Conservation (phyloP, 805 yeast species). For the Pichia kluyveri region DNA sequence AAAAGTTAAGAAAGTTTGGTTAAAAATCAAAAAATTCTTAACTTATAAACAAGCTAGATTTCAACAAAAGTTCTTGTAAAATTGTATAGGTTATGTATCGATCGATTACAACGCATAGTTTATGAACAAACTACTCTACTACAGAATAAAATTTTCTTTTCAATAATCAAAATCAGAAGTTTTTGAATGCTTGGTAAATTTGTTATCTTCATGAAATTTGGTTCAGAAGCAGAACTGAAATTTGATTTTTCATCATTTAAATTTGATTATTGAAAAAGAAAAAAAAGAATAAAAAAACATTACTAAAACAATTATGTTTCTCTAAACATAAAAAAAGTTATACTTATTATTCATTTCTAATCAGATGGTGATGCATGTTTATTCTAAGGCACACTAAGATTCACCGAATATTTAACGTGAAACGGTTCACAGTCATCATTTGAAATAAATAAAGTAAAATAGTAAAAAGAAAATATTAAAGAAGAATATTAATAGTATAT, state of each 20-base stretch:
- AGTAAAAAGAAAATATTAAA: not conserved
- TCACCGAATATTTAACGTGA: slow-evolving; percentile 27
- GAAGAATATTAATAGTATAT: not conserved
- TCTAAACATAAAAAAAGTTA: not conserved
- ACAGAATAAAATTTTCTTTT: not conserved
- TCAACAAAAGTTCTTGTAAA: slow-evolving; percentile 16
- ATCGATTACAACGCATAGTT: not conserved
- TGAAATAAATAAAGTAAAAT: slow-evolving; percentile 5
- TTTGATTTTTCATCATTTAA: slow-evolving; percentile 52
- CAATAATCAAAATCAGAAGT: not conserved
- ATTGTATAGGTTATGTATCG: not conserved
- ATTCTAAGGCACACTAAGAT: slow-evolving; percentile 65
- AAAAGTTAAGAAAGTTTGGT: slow-evolving; percentile 34
- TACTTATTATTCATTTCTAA: slow-evolving; percentile 5
- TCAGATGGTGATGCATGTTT: slow-evolving; percentile 99
- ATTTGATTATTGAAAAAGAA: not conserved
- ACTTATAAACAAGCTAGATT: slow-evolving; percentile 31
- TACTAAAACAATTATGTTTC: not conserved
- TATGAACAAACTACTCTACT: no score
- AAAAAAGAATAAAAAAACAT: not conserved
- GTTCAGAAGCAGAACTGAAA: slow-evolving; percentile 98
- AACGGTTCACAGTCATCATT: slow-evolving; percentile 29
- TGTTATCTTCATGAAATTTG: slow-evolving; percentile 66
- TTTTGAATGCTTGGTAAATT: slow-evolving; percentile 38
- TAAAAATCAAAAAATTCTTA: slow-evolving; percentile 30